Conservation (phyloP, 2,329 filamentous ascomycete species). For the Paraphaeosphaeria sporulosa region DNA sequence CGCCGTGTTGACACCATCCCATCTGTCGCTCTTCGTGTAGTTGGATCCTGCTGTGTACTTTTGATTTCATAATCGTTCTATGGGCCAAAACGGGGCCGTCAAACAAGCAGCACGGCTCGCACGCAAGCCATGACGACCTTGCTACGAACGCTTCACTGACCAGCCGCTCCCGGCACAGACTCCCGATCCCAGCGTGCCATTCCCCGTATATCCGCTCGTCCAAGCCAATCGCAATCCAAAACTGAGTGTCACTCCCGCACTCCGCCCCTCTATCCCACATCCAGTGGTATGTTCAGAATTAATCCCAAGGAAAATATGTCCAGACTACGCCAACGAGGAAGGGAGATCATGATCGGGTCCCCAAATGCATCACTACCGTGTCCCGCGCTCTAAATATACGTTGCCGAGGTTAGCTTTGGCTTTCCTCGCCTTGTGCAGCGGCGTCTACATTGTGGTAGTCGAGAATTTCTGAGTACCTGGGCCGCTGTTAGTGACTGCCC, state of each 20-base stretch:
- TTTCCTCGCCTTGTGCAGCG: conserved; percentile 58
- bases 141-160: conserved; percentile 18
- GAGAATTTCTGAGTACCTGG: conserved; percentile 97
- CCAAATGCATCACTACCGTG: conserved; percentile 15
- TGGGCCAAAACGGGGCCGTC: not conserved
- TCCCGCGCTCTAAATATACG: not conserved
- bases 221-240: conserved; percentile 19
- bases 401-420: conserved; percentile 36
- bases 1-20: not conserved
- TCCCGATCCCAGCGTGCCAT: conserved; percentile 18
- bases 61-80: conserved; percentile 8
- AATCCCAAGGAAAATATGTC: conserved; percentile 23
- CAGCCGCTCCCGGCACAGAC: conserved; percentile 2
- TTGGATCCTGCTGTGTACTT: not conserved
- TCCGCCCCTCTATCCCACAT: conserved; percentile 18
- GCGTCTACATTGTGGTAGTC: conserved; percentile 94
- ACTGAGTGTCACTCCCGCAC: conserved; percentile 11
- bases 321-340: conserved; percentile 16
- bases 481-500: conserved; percentile 24
- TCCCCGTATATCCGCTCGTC: conserved; percentile 18
- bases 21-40: not conserved
- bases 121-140: not conserved
- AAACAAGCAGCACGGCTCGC: not conserved
- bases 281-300: conserved; percentile 14
- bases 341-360: conserved; percentile 10